Evolutionary conservation across 257 asterid species (phyloP).

Genomic region (Fraxinus americana): DNA sequence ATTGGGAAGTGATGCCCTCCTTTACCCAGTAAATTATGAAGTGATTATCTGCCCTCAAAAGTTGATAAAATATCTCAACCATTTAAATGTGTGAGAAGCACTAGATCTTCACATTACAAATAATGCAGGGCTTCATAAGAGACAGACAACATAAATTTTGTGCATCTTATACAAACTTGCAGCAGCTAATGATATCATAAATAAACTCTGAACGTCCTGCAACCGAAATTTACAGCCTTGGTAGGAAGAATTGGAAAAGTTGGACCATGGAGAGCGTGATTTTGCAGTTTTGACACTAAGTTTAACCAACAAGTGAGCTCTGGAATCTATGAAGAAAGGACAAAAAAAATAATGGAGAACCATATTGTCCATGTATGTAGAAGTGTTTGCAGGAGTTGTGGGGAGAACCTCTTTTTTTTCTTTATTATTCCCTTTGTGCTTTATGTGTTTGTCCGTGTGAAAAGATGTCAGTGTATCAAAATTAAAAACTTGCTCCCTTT

Average conservation of each 20-base stretch:
- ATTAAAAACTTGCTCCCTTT: not conserved
- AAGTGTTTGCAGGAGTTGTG: not conserved
- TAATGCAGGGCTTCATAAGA: not conserved
- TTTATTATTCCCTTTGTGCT: not conserved
- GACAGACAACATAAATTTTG: not conserved
- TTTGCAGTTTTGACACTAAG: not conserved
- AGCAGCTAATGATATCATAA: not conserved
- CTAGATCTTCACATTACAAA: not conserved
- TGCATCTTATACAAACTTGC: not conserved
- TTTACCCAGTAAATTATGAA: not conserved
- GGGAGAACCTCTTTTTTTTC: not conserved
- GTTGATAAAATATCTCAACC: not conserved
- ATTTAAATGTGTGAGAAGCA: not conserved
- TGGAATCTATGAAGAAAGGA: not conserved
- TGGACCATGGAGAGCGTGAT: not conserved
- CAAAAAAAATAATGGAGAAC: not conserved
- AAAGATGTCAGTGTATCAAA: not conserved
- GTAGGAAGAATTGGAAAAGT: not conserved
- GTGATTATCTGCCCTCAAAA: not conserved
- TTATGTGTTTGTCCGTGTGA: not conserved
- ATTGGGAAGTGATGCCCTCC: not conserved
- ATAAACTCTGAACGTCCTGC: not conserved
- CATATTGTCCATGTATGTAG: not conserved
- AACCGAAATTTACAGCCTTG: not conserved
- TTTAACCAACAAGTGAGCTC: not conserved